phyloP scores from a whole-genome alignment of 345 rosid species.

The Eucalyptus pauciflora region DNA sequence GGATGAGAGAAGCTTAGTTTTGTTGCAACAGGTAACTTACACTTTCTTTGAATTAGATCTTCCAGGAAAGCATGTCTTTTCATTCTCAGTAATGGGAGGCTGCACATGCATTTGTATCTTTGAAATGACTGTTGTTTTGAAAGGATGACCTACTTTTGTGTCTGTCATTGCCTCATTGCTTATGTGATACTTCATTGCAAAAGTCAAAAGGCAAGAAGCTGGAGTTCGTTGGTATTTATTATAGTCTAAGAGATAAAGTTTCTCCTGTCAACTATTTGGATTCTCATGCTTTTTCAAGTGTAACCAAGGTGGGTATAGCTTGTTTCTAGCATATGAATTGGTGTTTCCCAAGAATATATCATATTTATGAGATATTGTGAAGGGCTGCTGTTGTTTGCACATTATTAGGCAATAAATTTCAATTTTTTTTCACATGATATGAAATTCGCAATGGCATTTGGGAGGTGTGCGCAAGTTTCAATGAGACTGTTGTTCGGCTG shows the following conservation, averaged over 20 bases:
- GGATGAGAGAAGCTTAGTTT: constrained; percentile 60
- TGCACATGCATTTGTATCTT: neutral
- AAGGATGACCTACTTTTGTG: neutral
- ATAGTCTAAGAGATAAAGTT: neutral
- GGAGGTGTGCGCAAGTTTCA: neutral
- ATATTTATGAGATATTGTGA: neutral
- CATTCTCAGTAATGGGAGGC: no score
- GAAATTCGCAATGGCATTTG: neutral
- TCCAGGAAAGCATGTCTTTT: neutral
- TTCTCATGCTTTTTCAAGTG: neutral
- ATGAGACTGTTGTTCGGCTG: neutral
- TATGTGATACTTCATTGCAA: neutral
- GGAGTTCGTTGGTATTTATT: neutral
- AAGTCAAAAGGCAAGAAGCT: neutral
- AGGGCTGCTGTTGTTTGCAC: neutral
- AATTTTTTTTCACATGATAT: neutral
- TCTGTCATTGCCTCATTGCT: neutral
- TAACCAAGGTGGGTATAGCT: neutral
- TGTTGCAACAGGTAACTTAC: constrained; percentile 44
- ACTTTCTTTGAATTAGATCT: neutral
- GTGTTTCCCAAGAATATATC: neutral
- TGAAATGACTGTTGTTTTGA: neutral
- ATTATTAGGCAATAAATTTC: neutral
- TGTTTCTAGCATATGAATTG: neutral
- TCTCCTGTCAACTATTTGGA: neutral